A percentile compares a stretch with the other conserved stretches of the same genome.
These are phyloP conservation scores for Cordyceps javanica DNA, from an alignment of 2,329 filamentous ascomycete genomes.

Conservation along the genomic window DNA sequence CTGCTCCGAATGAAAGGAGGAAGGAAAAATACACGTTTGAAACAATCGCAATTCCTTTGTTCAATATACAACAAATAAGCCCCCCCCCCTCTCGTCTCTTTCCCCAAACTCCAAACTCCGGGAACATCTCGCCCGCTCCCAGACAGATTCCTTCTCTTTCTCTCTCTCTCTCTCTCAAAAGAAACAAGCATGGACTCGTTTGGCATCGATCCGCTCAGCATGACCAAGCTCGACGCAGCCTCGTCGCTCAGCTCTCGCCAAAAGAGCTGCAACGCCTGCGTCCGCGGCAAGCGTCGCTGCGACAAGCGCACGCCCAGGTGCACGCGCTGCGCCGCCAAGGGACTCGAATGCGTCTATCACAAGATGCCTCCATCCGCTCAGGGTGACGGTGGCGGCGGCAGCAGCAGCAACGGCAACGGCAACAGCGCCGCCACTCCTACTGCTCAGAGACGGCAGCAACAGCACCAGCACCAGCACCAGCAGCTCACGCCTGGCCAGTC, in stretches of 20 bases:
- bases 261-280: conserved; percentile 44
- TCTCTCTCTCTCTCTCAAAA: neutral
- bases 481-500: conserved; percentile 5
- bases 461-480: neutral
- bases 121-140: neutral
- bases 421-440: no score
- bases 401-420: conserved; percentile 3
- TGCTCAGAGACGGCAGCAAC: no score
- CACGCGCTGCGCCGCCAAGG: conserved; percentile 36
- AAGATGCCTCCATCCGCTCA: conserved; percentile 26
- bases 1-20: no score
- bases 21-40: no score
- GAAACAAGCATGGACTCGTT: conserved; percentile 11
- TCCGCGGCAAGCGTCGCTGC: conserved; percentile 41
- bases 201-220: conserved; percentile 17
- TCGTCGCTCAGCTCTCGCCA: conserved; percentile 37
- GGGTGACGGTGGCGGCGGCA: conserved; percentile 4
- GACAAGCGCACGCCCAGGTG: conserved; percentile 39
- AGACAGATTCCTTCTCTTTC: neutral
- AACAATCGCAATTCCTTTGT: no score
- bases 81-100: no score
- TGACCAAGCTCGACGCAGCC: conserved; percentile 20
- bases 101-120: neutral
- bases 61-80: no score
- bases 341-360: conserved; percentile 37